Evolutionary conservation across 495 filamentous ascomycete genomes (phyloP).

Genomic region (Hypoxylon intermedium): DNA sequence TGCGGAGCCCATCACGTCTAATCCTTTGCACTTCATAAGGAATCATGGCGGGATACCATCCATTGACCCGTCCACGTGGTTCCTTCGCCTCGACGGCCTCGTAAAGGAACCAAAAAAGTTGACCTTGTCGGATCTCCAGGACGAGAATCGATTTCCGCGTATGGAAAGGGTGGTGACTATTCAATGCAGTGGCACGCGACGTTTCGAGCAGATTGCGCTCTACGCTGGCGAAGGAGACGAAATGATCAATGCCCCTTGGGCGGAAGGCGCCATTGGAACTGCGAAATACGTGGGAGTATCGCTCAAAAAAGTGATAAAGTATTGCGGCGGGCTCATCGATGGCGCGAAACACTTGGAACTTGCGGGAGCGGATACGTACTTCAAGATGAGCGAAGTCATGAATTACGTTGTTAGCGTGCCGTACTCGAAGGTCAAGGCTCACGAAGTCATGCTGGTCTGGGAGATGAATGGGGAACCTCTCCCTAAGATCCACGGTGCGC

Average conservation of each 20-base stretch:
- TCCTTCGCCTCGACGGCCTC: slow-evolving; percentile 62
- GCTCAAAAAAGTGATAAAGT: slow-evolving; percentile 70
- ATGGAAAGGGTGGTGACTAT: slow-evolving; percentile 64
- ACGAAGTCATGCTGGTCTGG: slow-evolving; percentile 73
- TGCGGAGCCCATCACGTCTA: slow-evolving; percentile 63
- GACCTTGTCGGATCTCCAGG: slow-evolving; percentile 63
- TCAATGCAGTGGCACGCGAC: slow-evolving; percentile 72
- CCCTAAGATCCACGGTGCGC: slow-evolving; percentile 70
- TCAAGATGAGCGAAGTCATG: slow-evolving; percentile 66
- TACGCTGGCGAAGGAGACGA: slow-evolving; percentile 74
- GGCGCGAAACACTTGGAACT: slow-evolving; percentile 68
- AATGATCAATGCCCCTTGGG: slow-evolving; percentile 72
- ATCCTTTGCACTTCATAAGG: slow-evolving; percentile 67
- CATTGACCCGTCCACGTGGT: slow-evolving; percentile 62
- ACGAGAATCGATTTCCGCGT: slow-evolving; percentile 63
- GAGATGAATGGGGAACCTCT: slow-evolving; percentile 74
- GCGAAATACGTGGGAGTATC: slow-evolving; percentile 68
- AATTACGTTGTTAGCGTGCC: slow-evolving; percentile 72
- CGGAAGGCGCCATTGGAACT: slow-evolving; percentile 71
- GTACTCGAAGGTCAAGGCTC: slow-evolving; percentile 66
- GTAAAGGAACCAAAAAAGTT: slow-evolving; percentile 62
- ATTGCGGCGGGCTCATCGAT: slow-evolving; percentile 65
- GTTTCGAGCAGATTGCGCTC: slow-evolving; percentile 68
- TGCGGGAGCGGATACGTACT: slow-evolving; percentile 70
- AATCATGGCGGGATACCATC: slow-evolving; percentile 71